Percentiles rank a stretch among this genome's conserved stretches.
Conservation (phyloP, 2,329 filamentous ascomycete genomes). For the Fusarium kyushuense region DNA sequence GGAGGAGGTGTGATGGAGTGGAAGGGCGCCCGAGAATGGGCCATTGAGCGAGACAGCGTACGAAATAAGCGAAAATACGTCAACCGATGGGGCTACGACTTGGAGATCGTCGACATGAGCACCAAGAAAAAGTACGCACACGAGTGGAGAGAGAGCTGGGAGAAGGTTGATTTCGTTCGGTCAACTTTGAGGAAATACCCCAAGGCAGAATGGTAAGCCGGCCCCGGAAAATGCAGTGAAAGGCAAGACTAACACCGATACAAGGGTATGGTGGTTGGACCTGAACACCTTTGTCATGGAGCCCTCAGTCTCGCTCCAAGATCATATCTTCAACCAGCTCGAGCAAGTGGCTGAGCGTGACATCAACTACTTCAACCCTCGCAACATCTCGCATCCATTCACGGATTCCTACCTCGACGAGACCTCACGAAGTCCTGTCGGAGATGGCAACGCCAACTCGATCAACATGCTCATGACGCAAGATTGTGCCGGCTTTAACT, state of each 20-base stretch:
- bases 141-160: slow-evolving; percentile 99
- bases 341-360: slow-evolving; percentile 85
- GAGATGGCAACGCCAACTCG: slow-evolving; percentile 81
- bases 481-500: slow-evolving; percentile 95
- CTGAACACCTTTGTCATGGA: slow-evolving; percentile 99
- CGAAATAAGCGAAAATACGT: slow-evolving; percentile 94
- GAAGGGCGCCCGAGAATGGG: slow-evolving; percentile 98
- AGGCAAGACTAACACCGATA: slow-evolving; percentile 52
- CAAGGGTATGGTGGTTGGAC: slow-evolving; percentile 99
- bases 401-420: slow-evolving; percentile 80
- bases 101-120: slow-evolving; percentile 98
- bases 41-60: slow-evolving; percentile 95
- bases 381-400: slow-evolving; percentile 90
- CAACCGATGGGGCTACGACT: slow-evolving; percentile 88
- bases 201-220: slow-evolving; percentile 88
- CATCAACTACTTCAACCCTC: slow-evolving; percentile 95
- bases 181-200: slow-evolving; percentile 93
- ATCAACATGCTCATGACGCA: slow-evolving; percentile 91
- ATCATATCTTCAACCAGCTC: slow-evolving; percentile 88
- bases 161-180: slow-evolving; percentile 95
- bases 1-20: slow-evolving; percentile 99
- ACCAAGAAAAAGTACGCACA: slow-evolving; percentile 98
- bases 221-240: background rate
- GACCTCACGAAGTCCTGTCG: slow-evolving; percentile 76
- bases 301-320: slow-evolving; percentile 87